Evolutionary conservation across 2,329 filamentous ascomycete species (phyloP).

Genomic region (Thelonectria blattea): DNA sequence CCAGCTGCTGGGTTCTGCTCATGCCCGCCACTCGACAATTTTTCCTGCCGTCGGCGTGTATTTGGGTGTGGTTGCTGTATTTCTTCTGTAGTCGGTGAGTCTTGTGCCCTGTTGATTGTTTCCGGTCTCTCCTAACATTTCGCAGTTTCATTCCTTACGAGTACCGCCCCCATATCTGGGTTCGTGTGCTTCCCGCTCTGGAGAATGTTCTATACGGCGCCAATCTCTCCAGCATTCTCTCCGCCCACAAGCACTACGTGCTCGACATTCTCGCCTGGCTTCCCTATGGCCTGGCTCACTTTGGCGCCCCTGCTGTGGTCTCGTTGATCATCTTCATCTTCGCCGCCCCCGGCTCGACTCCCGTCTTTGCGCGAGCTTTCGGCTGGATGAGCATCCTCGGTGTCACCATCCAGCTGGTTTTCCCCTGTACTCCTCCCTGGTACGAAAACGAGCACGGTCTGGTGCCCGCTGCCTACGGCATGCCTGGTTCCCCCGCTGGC

Average conservation of each 20-base stretch:
- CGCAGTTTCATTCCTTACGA: slow-evolving; percentile 84
- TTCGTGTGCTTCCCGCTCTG: slow-evolving; percentile 89
- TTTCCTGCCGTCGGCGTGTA: slow-evolving; percentile 84
- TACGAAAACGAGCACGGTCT: slow-evolving; percentile 94
- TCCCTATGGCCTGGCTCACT: slow-evolving; percentile 91
- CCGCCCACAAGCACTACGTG: slow-evolving; percentile 81
- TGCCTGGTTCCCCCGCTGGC: slow-evolving; percentile 87
- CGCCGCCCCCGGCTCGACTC: slow-evolving; percentile 81
- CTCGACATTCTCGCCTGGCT: slow-evolving; percentile 92
- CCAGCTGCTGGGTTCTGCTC: slow-evolving; percentile 72
- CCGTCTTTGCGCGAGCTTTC: slow-evolving; percentile 84
- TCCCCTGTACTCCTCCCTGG: slow-evolving; percentile 96
- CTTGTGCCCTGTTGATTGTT: neutral
- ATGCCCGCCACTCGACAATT: slow-evolving; percentile 90
- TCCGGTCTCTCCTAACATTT: neutral
- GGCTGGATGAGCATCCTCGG: slow-evolving; percentile 92
- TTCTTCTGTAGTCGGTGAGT: slow-evolving; percentile 92
- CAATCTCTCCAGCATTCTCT: slow-evolving; percentile 94
- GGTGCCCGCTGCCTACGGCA: slow-evolving; percentile 89
- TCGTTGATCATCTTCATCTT: slow-evolving; percentile 85
- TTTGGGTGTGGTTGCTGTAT: slow-evolving; percentile 86
- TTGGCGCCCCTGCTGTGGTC: slow-evolving; percentile 82
- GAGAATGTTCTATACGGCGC: slow-evolving; percentile 97
- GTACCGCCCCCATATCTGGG: slow-evolving; percentile 92
- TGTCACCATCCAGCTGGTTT: slow-evolving; percentile 85